phyloP scores from a whole-genome alignment of 108 stramenopile genomes.

The Cyclotella distinguenda region DNA sequence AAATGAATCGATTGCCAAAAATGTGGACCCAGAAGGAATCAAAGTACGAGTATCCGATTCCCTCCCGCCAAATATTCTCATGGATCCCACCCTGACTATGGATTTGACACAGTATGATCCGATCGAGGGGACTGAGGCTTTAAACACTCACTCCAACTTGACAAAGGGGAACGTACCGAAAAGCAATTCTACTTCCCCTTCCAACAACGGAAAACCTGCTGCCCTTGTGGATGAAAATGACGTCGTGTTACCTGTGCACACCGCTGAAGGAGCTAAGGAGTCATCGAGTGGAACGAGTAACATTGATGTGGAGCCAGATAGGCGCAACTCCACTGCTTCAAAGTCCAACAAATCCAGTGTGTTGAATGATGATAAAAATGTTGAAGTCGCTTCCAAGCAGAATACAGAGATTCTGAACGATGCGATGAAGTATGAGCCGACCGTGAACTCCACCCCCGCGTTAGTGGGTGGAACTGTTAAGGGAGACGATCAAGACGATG shows the following conservation, averaged over 20 bases:
- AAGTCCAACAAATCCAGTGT: neutral
- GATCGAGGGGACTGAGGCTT: constrained; percentile 2
- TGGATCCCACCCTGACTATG: constrained; percentile 43
- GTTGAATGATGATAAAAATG: neutral
- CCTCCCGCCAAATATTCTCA: neutral
- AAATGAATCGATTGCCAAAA: neutral
- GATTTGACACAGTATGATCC: constrained; percentile 36
- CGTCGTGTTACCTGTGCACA: no score
- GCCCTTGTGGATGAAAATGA: no score
- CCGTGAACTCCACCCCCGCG: no score
- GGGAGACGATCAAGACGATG: neutral
- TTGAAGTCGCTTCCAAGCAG: neutral
- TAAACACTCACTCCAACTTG: no score
- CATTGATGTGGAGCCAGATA: constrained; percentile 20
- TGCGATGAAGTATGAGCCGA: no score
- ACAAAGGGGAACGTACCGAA: neutral
- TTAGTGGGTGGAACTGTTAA: neutral
- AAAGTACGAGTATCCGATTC: constrained; percentile 3
- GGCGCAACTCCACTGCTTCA: neutral
- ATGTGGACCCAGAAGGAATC: neutral
- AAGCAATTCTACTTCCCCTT: no score
- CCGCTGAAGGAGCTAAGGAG: constrained; percentile 14
- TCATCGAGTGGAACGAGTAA: constrained; percentile 10
- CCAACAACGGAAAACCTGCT: no score
- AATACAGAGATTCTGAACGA: neutral